phyloP scores from a whole-genome alignment of 768 basidiomycete genomes.

The Leccinum imitatum region DNA sequence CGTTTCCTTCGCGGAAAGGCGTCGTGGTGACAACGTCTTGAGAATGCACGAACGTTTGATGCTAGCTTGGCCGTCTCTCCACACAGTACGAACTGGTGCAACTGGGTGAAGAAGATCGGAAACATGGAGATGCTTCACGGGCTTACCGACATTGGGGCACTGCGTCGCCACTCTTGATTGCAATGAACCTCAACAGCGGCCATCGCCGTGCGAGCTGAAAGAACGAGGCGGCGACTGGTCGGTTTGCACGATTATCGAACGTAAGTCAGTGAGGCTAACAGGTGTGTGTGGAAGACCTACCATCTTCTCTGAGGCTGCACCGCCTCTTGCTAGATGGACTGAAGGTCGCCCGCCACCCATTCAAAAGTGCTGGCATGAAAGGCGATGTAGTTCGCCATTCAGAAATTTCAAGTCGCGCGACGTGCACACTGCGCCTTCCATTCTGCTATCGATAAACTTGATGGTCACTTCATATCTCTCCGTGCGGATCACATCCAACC shows the following conservation, averaged over 20 bases:
- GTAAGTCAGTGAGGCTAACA: not conserved
- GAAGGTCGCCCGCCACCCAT: not conserved
- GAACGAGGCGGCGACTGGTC: not conserved
- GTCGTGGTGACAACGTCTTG: not conserved
- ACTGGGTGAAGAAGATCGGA: constrained; percentile 4
- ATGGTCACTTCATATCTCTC: constrained; percentile 9
- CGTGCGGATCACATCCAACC: constrained; percentile 23
- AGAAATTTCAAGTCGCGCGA: constrained; percentile 3
- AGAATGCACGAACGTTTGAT: not conserved
- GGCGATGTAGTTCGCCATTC: constrained; percentile 11
- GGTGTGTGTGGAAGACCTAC: not conserved
- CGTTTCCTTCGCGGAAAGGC: constrained; percentile 14
- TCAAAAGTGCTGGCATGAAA: constrained; percentile 5
- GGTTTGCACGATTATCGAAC: not conserved
- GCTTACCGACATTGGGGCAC: not conserved
- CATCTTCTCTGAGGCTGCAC: not conserved
- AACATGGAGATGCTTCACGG: not conserved
- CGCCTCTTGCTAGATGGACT: not conserved
- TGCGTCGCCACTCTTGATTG: not conserved
- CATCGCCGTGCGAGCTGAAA: not conserved
- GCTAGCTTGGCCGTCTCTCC: constrained; percentile 2
- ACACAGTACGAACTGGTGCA: constrained; percentile 12
- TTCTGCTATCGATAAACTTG: constrained; percentile 6
- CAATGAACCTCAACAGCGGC: not conserved
- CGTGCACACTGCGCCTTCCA: constrained; percentile 22